phyloP scores from a whole-genome alignment of 129 eudicot species.

The Erigeron canadensis region DNA sequence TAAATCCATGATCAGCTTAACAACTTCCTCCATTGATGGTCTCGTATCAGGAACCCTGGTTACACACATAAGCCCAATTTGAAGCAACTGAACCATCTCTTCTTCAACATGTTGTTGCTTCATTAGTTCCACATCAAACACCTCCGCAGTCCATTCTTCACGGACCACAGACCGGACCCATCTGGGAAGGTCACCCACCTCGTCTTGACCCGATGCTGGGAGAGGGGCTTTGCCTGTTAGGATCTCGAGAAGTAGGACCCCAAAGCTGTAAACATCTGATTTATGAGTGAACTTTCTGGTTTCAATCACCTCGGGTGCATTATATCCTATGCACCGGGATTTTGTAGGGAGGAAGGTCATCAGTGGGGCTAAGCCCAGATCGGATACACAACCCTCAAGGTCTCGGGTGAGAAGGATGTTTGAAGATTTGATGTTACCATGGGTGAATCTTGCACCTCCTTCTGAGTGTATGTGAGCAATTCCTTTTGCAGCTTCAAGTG shows the following conservation, averaged over 20 bases:
- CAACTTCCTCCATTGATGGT: conserved; percentile 78
- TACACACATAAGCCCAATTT: conserved; percentile 78
- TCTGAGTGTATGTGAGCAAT: conserved; percentile 68
- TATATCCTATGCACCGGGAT: conserved; percentile 58
- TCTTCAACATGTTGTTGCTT: conserved; percentile 65
- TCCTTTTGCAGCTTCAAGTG: conserved; percentile 74
- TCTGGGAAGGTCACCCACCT: conserved; percentile 72
- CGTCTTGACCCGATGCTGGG: conserved; percentile 51
- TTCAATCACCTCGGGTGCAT: conserved; percentile 83
- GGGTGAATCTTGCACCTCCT: conserved; percentile 56
- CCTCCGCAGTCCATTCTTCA: conserved; percentile 97
- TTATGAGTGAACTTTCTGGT: conserved; percentile 62
- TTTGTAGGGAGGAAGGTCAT: conserved; percentile 45
- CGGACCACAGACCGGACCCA: conserved; percentile 95
- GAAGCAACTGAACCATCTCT: conserved; percentile 95
- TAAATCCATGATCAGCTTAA: conserved; percentile 66
- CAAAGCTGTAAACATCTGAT: conserved; percentile 93
- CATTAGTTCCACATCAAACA: conserved; percentile 72
- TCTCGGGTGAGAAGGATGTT: conserved; percentile 65
- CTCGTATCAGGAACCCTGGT: conserved; percentile 56
- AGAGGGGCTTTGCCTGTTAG: conserved; percentile 79
- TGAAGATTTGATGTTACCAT: conserved; percentile 91
- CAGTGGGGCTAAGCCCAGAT: conserved; percentile 67
- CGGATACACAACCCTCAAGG: conserved; percentile 61
- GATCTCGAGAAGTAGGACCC: conserved; percentile 79